Evolutionary conservation across 129 eudicot species (phyloP).

Genomic region (Cynara cardunculus): DNA sequence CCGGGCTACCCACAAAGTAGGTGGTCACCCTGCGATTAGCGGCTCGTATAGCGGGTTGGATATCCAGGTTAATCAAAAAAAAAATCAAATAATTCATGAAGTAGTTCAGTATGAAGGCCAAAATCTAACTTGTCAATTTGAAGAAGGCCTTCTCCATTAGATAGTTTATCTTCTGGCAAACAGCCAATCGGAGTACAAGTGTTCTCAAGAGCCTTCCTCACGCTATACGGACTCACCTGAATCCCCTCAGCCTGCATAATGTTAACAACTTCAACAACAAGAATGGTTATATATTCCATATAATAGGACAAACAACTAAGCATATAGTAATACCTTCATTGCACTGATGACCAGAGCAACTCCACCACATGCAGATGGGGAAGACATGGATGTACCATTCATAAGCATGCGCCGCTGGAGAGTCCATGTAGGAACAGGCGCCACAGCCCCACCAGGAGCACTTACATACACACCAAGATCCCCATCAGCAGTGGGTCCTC

Average conservation of each 20-base stretch:
- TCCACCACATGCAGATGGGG: conserved; percentile 98
- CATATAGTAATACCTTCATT: conserved; percentile 62
- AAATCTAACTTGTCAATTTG: conserved; percentile 90
- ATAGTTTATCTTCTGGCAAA: conserved; percentile 81
- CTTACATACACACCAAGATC: conserved; percentile 94
- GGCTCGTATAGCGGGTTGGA: too few species aligned
- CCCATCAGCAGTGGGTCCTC: conserved; percentile 98
- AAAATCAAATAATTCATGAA: background rate
- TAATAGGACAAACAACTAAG: background rate
- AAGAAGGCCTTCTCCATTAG: conserved; percentile 92
- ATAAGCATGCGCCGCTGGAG: conserved; percentile 94
- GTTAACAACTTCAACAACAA: conserved; percentile 1
- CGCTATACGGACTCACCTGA: conserved; percentile 81
- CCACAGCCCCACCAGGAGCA: conserved; percentile 99
- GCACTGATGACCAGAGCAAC: conserved; percentile 91
- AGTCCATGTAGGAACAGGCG: conserved; percentile 99
- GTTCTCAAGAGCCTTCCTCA: conserved; percentile 93
- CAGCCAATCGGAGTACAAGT: conserved; percentile 73
- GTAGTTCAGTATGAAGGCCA: conserved; percentile 3
- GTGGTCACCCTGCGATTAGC: too few species aligned
- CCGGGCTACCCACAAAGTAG: too few species aligned
- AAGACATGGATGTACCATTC: conserved; percentile 99
- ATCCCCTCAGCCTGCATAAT: conserved; percentile 72
- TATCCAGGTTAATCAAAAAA: too few species aligned
- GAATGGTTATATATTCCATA: background rate